These are phyloP conservation scores for Fraxinus nigra DNA, from an alignment of 305 asterid genomes.

Conservation along the genomic window DNA sequence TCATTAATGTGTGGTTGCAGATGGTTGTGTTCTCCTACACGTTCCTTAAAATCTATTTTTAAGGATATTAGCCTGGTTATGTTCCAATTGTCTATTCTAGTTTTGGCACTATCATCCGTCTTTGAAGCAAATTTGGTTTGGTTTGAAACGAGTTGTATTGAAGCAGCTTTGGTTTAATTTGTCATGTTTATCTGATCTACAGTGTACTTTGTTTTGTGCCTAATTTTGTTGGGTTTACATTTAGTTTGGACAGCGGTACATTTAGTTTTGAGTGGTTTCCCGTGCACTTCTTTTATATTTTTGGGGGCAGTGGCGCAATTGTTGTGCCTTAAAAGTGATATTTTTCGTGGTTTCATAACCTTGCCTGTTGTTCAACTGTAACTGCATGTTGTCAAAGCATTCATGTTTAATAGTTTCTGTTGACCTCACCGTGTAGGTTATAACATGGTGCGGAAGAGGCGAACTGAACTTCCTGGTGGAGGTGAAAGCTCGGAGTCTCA, in stretches of 20 bases:
- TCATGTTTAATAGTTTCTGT: not conserved
- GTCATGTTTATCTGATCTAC: not conserved
- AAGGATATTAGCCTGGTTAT: not conserved
- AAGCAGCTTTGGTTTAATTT: not conserved
- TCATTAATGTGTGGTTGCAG: not conserved
- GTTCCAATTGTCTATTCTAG: not conserved
- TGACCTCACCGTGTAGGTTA: conserved; percentile 25
- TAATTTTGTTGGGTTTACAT: not conserved
- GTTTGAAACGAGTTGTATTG: not conserved
- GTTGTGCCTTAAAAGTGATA: not conserved
- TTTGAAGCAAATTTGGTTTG: not conserved
- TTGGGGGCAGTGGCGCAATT: not conserved
- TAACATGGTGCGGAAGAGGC: conserved; percentile 71
- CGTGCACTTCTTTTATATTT: not conserved
- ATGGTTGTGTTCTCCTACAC: not conserved
- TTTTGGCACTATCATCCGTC: not conserved
- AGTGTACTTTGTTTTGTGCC: not conserved
- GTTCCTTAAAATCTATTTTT: not conserved
- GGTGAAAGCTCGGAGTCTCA: conserved; percentile 67
- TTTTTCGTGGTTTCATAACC: not conserved
- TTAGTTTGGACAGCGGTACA: not conserved
- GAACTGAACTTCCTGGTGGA: conserved; percentile 56
- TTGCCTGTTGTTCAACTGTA: not conserved
- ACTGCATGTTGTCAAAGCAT: not conserved
- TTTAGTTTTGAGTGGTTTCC: not conserved